Evolutionary conservation across 352 stramenopile genomes (phyloP).

Genomic region (Thalassiosira ordinaria): DNA sequence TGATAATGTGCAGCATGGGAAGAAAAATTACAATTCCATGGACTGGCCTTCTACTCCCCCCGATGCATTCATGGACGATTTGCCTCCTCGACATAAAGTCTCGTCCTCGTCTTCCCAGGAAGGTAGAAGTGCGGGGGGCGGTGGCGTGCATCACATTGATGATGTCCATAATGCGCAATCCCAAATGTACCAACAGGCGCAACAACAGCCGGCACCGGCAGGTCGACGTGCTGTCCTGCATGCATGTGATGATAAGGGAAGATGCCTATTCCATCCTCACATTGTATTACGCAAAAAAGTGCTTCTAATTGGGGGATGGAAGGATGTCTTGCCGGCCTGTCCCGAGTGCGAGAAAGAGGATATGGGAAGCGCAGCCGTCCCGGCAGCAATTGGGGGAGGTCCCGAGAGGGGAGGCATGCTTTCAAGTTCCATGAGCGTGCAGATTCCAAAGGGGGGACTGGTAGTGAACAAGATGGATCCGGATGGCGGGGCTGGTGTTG

Average conservation of each 20-base stretch:
- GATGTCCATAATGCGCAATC: not conserved
- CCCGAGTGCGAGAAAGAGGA: constrained; percentile 48
- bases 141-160: not conserved
- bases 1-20: not conserved
- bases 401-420: not conserved
- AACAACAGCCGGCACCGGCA: not conserved
- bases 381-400: not conserved
- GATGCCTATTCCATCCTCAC: constrained; percentile 57
- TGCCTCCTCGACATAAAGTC: not conserved
- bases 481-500: not conserved
- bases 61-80: not conserved
- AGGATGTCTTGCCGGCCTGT: constrained; percentile 41
- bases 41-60: not conserved
- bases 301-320: constrained; percentile 51
- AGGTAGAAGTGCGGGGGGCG: not conserved
- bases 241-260: constrained; percentile 48
- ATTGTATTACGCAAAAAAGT: constrained; percentile 55
- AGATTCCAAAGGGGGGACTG: not conserved
- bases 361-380: not conserved
- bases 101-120: not conserved
- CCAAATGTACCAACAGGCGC: not conserved
- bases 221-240: constrained; percentile 34
- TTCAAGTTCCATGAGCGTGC: not conserved
- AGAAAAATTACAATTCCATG: not conserved
- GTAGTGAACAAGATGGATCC: not conserved